Conservation (phyloP, 2,329 filamentous ascomycete genomes). For the Pseudomassariella vexata region DNA sequence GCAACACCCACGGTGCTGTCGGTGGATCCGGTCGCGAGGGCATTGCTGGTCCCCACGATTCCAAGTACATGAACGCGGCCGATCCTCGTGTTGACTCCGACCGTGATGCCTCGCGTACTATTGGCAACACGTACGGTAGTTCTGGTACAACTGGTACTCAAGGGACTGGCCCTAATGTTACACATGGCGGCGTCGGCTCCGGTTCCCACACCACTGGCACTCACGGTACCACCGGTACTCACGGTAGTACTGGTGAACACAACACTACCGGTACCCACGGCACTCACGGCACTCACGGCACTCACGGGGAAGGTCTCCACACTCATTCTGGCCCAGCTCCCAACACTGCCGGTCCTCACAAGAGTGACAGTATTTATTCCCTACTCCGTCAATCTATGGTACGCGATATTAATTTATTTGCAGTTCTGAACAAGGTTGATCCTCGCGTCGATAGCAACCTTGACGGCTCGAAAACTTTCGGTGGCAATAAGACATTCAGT, state of each 20-base stretch:
- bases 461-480: slow-evolving; percentile 48
- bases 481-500: slow-evolving; percentile 45
- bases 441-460: slow-evolving; percentile 50
- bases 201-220: slow-evolving; percentile 20
- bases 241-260: slow-evolving; percentile 6
- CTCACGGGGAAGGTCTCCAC: background rate
- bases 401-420: too few species aligned
- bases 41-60: background rate
- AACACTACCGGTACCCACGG: slow-evolving; percentile 22
- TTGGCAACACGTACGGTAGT: background rate
- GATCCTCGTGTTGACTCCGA: background rate
- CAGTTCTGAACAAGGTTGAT: slow-evolving; percentile 50
- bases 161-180: background rate
- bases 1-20: too few species aligned
- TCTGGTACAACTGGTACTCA: background rate
- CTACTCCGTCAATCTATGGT: too few species aligned
- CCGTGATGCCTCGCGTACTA: background rate
- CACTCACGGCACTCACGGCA: slow-evolving; percentile 12
- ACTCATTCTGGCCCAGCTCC: slow-evolving; percentile 29
- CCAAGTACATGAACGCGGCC: background rate
- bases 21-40: slow-evolving; percentile 17
- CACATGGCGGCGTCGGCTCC: slow-evolving; percentile 12
- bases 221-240: slow-evolving; percentile 10
- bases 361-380: too few species aligned
- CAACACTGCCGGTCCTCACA: slow-evolving; percentile 46